Base-by-base conservation (phyloP, 169 alveolate genomes). In the Plasmodium cynomolgi region DNA sequence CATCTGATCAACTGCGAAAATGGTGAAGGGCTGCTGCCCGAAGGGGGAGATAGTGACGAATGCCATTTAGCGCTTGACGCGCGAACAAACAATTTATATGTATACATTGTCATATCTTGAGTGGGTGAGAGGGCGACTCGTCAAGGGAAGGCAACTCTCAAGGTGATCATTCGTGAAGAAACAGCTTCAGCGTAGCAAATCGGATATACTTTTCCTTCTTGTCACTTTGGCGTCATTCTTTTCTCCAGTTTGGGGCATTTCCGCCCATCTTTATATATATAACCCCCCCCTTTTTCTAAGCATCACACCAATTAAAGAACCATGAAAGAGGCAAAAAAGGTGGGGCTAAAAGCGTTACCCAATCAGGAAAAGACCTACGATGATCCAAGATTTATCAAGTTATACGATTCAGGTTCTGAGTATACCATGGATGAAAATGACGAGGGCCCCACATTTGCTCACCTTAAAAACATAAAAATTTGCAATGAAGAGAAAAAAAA, bases 401-500 rank as follows among this genome's bases (percentile, higher is more conserved):
- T 86, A 86, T 79, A 86, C 31, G 93, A 86, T 26, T 50, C 72
- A 33, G 81, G 77, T 41, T 56, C 44, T 58, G 93, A 84, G 34
- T 44, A 15, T 29, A 54, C 13, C n/a, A 34, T 83, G 41, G 71
- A 34, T 31, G 62, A 54, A 6, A 86, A 77, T 15, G 20, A 86
- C 4, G 13, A 13, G 17, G 72, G 39, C n/a, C 71, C 47, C 26
- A 15, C 33, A 83, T 86, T 86, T 58, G 44, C 15, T 20, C 71
- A 77, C 81, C 47, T 39, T 79, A 86, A 58, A 77, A 86, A 86
- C 29, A 50, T 86, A 50, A 86, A 75, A 77, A 86, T 86, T 77
- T 39, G 29, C 47, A 75, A 77, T 56, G 85, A 86, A 17, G 93
- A 86, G n/a, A 83, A 83, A 34, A 86, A 71, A 56, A 86, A 79